phyloP scores from a whole-genome alignment of 1,284 basidiomycete genomes.

The Omphalotus olearius region DNA sequence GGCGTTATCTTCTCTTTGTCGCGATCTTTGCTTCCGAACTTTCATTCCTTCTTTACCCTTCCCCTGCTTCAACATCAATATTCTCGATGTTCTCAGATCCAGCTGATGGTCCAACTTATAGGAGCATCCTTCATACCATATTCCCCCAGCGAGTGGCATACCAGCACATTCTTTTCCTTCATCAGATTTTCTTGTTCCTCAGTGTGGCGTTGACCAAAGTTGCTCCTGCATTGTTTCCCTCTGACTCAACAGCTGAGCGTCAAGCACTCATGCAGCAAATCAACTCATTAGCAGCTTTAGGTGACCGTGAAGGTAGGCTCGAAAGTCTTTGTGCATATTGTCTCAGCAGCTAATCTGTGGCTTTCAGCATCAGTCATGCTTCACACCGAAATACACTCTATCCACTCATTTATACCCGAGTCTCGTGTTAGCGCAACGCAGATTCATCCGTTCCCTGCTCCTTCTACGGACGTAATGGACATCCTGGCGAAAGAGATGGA shows the following conservation, averaged over 20 bases:
- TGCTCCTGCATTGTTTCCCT: constrained; percentile 56
- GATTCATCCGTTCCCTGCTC: constrained; percentile 24
- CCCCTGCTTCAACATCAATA: constrained; percentile 30
- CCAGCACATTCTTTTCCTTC: constrained; percentile 75
- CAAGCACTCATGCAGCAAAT: constrained; percentile 32
- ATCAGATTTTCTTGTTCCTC: constrained; percentile 69
- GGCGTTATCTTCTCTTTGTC: constrained; percentile 70
- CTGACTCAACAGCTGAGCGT: constrained; percentile 26
- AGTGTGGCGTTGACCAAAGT: constrained; percentile 69
- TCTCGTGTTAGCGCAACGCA: constrained; percentile 24
- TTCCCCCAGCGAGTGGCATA: constrained; percentile 65
- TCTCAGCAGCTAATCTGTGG: constrained; percentile 4
- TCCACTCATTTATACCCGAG: constrained; percentile 25
- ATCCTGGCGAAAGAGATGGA: constrained; percentile 53
- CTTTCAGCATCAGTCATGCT: constrained; percentile 32
- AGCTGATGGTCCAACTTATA: constrained; percentile 21
- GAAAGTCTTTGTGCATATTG: not conserved
- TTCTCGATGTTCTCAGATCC: constrained; percentile 25
- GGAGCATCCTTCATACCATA: constrained; percentile 40
- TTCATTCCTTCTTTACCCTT: constrained; percentile 55
- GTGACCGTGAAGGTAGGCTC: constrained; percentile 44
- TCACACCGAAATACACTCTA: constrained; percentile 36
- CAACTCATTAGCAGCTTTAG: constrained; percentile 29
- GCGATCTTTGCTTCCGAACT: constrained; percentile 59
- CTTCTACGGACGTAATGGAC: constrained; percentile 32